A percentile compares a stretch with the other conserved stretches of the same genome.
Conservation (phyloP, 371 early-diverging fungal genomes). For the Apophysomyces variabilis region DNA sequence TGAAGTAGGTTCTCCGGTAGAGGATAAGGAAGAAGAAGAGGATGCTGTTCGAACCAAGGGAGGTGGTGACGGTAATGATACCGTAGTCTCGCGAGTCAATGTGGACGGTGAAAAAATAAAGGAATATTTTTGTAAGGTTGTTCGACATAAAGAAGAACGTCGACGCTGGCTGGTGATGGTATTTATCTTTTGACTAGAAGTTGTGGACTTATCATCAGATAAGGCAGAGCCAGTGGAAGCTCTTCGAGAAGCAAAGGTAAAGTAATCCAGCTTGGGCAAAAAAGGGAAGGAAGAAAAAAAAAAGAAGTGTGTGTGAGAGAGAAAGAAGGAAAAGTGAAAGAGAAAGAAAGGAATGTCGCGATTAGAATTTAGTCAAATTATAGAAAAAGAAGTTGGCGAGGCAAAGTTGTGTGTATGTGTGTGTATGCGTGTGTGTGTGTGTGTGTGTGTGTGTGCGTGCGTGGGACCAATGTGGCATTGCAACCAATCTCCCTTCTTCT, state of each 20-base stretch:
- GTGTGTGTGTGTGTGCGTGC: background rate
- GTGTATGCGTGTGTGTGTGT: no score
- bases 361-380: conserved; percentile 4
- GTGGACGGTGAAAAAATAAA: background rate
- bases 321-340: conserved; percentile 2
- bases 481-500: background rate
- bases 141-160: conserved; percentile 7
- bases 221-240: conserved; percentile 26
- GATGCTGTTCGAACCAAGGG: conserved; percentile 8
- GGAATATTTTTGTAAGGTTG: background rate
- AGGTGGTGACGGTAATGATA: background rate
- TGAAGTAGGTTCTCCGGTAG: conserved; percentile 10
- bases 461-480: conserved; percentile 4
- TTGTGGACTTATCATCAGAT: conserved; percentile 1
- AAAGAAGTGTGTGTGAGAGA: background rate
- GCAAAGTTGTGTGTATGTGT: no score
- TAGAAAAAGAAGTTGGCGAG: no score
- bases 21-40: conserved; percentile 14
- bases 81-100: background rate
- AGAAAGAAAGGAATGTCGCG: conserved; percentile 13
- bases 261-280: conserved; percentile 22
- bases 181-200: conserved; percentile 5
- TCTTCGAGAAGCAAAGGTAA: conserved; percentile 21
- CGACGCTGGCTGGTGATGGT: background rate
- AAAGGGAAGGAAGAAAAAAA: conserved; percentile 12